These are phyloP conservation scores for Jatropha podagrica DNA, from an alignment of 441 rosid genomes.

Conservation along the genomic window DNA sequence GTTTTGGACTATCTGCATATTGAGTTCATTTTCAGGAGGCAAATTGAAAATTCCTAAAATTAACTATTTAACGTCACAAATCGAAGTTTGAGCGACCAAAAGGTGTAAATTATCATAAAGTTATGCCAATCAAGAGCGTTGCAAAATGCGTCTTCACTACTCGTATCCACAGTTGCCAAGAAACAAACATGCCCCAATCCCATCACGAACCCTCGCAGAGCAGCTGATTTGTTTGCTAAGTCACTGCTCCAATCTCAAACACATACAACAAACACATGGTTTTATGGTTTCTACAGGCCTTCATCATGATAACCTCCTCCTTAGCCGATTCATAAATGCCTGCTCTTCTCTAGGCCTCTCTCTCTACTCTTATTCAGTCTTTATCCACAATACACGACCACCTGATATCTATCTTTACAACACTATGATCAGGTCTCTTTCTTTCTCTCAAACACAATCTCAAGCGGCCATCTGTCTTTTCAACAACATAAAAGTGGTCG, in stretches of 20 bases:
- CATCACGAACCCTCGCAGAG: not conserved
- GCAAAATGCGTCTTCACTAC: too few relatives aligned
- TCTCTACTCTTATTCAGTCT: constrained; percentile 45
- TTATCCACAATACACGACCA: constrained; percentile 31
- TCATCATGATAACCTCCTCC: constrained; percentile 35
- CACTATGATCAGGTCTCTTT: constrained; percentile 55
- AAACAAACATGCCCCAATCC: too few relatives aligned
- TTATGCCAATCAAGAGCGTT: too few relatives aligned
- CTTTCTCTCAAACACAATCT: constrained; percentile 30
- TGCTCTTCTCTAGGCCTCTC: constrained; percentile 49
- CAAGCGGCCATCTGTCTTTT: constrained; percentile 50
- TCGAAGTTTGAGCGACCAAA: too few relatives aligned
- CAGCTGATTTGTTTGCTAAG: constrained; percentile 24
- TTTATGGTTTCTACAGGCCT: constrained; percentile 48
- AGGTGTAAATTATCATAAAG: too few relatives aligned
- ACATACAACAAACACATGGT: constrained; percentile 52
- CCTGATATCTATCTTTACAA: constrained; percentile 46
- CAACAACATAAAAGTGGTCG: constrained; percentile 38
- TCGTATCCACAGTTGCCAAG: too few relatives aligned
- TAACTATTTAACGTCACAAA: too few relatives aligned
- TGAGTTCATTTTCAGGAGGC: too few relatives aligned
- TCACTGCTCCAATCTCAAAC: constrained; percentile 42
- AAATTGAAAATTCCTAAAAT: too few relatives aligned
- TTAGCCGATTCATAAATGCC: constrained; percentile 43
- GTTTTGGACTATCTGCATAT: too few relatives aligned